Base-by-base conservation (phyloP, 805 yeast species). In the Metahyphopichia silvanorum region DNA sequence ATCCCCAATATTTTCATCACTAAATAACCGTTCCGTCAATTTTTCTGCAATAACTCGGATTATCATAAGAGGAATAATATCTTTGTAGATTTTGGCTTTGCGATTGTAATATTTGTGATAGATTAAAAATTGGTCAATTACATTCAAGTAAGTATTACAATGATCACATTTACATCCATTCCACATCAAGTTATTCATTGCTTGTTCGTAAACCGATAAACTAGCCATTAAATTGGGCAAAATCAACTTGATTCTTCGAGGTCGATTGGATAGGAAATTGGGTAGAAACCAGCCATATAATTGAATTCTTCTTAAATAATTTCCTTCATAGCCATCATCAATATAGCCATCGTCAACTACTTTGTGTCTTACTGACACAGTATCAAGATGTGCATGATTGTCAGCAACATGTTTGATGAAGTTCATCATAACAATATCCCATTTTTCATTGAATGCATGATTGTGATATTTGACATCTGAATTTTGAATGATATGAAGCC, bases 271-370 rank as follows among this genome's bases (percentile, higher is more conserved):
- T 20, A 59, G 35, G 2, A 58, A 29, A 11, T 62, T 46, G 0
- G 85, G 84, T 4, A 82, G 49, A 0, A 70, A 56, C 1, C 57
- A 51, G 16, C 67, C 66, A 44, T 70, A 81, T 9, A 83, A 46
- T 18, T 63, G 67, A 33, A 75, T 63, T 45, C 87, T 68, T 38
- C 87, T 69, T 5, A 73, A 49, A 43, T 77, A 82, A 44, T 84
- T 83, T 0, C 94, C 94, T 47, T 83, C 91, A 25, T 79, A 72
- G 2, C 86, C 86, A 51, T 82, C 84, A 12, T 55, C 61, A 10
- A 79, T 68, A 21, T 66, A 62, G 0, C 83, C 86, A 47, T 74
- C 75, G 2, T 52, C 22, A 2, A 86, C 84, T 3, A 82, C 74
- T 17, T 63, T 63, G 51, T 82, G 88, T 13, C 69, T 62, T n/a